Evolutionary conservation across 2,329 filamentous ascomycete genomes (phyloP), one percentile per base, ranked within the genome.

Genomic region (Clarireedia monteithiana): DNA sequence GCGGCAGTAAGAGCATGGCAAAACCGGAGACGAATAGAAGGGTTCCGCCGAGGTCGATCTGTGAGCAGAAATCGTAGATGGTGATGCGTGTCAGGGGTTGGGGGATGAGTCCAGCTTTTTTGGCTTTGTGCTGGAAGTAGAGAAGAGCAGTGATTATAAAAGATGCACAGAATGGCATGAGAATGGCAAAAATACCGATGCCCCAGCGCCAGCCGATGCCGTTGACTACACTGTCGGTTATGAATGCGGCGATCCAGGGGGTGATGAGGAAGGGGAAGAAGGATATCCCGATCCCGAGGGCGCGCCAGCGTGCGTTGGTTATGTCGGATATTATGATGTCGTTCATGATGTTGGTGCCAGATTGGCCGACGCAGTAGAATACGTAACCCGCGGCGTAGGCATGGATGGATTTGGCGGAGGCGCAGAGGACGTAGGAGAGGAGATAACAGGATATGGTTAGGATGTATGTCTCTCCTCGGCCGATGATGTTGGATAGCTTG

Each of bases 241-340:
- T 72, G 45, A 75, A 72, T 2, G 78, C 77, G 1, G 80, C 76
- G 12, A 79, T 71, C 75, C 79, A 84, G 0, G 80, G 76, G 6
- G 77, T 83, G 61, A 80, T 69, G 4, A 82, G 69, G 61, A 80
- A 82, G 0, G 79, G 80, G 6, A 79, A 53, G 74, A 78, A 65
- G 73, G 69, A 46, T 71, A 81, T 6, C 68, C 77, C 68, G 73
- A 78, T 53, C 76, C 68, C 58, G 73, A 68, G 78, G 70, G 64
- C 82, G 75, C 64, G 78, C 69, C 58, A 83, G 61, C 71, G 78
- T 68, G 65, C 67, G 0, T 69, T 71, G 4, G 80, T 83, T n/a
- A 82, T 76, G 64, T 86, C 83, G 1, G 81, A 80, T 44, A 84
- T 77, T 61, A 85, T 81, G 50, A 86, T 80, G 60, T 84, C 80